phyloP scores from a whole-genome alignment of 345 rosid genomes.

The Boechera retrofracta region DNA sequence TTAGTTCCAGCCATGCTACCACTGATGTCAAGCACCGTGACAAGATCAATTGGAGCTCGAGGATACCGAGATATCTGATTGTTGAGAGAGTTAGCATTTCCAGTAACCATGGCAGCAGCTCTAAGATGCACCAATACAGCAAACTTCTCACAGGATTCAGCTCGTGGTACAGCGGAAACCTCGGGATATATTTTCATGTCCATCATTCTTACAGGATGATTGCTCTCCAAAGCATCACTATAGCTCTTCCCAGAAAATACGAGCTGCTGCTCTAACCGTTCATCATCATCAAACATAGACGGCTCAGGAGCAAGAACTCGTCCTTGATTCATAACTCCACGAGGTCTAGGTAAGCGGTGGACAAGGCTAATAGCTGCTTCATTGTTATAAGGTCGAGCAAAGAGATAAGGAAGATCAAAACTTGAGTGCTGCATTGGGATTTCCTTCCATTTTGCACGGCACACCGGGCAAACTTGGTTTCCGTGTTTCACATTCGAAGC shows the following conservation, averaged over 20 bases:
- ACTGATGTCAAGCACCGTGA: constrained; percentile 92
- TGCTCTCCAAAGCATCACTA: constrained; percentile 39
- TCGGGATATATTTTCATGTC: constrained; percentile 73
- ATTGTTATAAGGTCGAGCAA: constrained; percentile 49
- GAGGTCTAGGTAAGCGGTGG: constrained; percentile 62
- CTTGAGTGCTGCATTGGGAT: constrained; percentile 78
- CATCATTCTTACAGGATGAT: constrained; percentile 48
- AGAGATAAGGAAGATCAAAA: constrained; percentile 52
- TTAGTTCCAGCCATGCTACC: constrained; percentile 99
- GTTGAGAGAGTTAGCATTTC: constrained; percentile 45
- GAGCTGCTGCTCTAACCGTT: constrained; percentile 63
- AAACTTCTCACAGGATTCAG: constrained; percentile 63
- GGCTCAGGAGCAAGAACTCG: constrained; percentile 77
- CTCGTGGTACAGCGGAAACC: constrained; percentile 66
- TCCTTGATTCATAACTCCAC: constrained; percentile 58
- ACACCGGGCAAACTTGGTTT: constrained; percentile 88
- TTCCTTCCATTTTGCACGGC: constrained; percentile 91
- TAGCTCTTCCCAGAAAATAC: constrained; percentile 48
- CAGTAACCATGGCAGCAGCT: constrained; percentile 58
- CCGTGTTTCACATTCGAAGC: constrained; percentile 87
- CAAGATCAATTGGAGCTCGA: constrained; percentile 85
- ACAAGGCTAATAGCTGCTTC: constrained; percentile 63
- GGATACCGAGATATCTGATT: constrained; percentile 56
- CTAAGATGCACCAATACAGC: constrained; percentile 78
- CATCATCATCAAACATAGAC: constrained; percentile 72